These are phyloP conservation scores for Elymus sibiricus DNA, from an alignment of 176 grass and related monocot genomes.

Conservation along the genomic window DNA sequence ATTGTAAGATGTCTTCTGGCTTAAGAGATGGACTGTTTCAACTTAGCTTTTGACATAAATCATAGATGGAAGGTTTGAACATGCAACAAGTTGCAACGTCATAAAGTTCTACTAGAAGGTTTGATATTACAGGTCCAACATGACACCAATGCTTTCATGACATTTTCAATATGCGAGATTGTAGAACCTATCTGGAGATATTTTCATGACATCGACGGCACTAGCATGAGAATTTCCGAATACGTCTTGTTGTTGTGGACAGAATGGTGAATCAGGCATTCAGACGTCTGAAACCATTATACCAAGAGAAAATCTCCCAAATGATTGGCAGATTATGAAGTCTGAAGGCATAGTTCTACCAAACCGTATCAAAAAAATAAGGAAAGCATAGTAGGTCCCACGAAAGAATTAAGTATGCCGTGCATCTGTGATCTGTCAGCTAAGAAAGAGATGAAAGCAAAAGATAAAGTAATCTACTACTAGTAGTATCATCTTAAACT, in stretches of 20 bases:
- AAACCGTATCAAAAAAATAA: background rate
- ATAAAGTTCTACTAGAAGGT: background rate
- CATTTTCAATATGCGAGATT: background rate
- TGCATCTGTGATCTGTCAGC: background rate
- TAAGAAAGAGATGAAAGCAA: background rate
- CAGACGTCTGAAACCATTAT: slow-evolving; percentile 6
- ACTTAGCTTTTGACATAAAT: slow-evolving; percentile 9
- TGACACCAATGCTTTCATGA: background rate
- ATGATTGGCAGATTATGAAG: background rate
- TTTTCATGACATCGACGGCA: background rate
- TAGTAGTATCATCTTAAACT: background rate
- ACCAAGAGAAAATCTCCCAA: background rate
- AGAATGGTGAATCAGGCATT: background rate
- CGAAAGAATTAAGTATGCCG: background rate
- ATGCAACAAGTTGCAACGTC: background rate
- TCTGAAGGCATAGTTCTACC: background rate
- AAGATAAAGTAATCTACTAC: background rate
- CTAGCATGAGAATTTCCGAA: background rate
- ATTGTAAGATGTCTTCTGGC: background rate
- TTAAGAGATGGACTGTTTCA: background rate
- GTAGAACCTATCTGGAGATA: background rate
- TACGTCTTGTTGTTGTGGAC: background rate
- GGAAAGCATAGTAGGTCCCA: background rate
- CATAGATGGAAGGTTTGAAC: slow-evolving; percentile 7
- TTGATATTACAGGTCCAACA: background rate